Base-by-base conservation (phyloP, 1,139 yeast genomes). In the Lizanozyma gosingica region DNA sequence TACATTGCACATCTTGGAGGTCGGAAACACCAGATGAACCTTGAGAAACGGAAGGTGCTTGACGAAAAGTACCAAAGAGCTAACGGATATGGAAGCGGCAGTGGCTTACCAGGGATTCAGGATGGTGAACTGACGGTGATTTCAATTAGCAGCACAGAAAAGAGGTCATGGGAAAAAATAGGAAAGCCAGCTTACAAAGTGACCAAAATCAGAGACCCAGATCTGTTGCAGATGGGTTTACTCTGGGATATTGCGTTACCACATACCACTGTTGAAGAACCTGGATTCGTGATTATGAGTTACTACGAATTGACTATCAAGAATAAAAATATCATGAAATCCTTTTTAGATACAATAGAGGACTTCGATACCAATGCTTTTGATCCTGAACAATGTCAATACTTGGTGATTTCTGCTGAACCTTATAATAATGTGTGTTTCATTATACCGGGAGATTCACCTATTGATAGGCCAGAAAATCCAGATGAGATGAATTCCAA, bases 1-100 rank as follows among this genome's bases (percentile, higher is more conserved):
- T 87, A 84, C 53, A 65, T 86, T 15, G 72, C 88, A 1, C 96
- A 87, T 52, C 71, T 88, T 3, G 83, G 86, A 38, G 95, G 95
- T 2, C 70, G 75, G 45, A 82, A 81, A 56, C 96, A 87, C 56
- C 83, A 77, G 53, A 57, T 78, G 48, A 82, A 80, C 48, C 63
- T 86, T 36, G 82, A 80, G 48, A 70, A 76, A 43, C 63, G 95
- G 41, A 64, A 75, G 37, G 59, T 64, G 35, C 49, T 59, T 40
- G 78, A 73, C 45, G 75, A 67, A 43, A 63, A 59, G 44, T 47
- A 48, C 36, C 40, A 42, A 42, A 32, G 35, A 37, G 35, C 18
- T 34, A 18, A 17, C 37, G 32, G 14, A 34, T 18, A 35, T 38
- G 11, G 8, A 6, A 17, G 8, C n/a, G 16, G 29, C 22, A 15